Conservation (phyloP, 108 stramenopile genomes). For the Cyclostephanos invisitatus region DNA sequence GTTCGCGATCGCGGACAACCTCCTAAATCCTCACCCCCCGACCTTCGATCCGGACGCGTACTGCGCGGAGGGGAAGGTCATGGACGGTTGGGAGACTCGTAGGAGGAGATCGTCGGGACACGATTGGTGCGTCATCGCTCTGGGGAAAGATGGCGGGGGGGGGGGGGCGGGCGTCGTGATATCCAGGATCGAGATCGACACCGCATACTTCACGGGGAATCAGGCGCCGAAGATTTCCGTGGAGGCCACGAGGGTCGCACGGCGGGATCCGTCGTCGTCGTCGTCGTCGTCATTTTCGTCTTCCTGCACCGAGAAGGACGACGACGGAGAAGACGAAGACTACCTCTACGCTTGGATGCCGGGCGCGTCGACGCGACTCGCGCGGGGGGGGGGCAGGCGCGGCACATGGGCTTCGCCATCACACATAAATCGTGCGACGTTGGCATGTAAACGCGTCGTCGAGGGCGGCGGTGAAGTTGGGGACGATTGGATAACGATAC, state of each 20-base stretch:
- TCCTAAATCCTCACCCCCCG: constrained; percentile 64
- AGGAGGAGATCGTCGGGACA: constrained; percentile 80
- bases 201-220: constrained; percentile 94
- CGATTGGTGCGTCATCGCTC: constrained; percentile 89
- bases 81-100: constrained; percentile 95
- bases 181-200: constrained; percentile 75
- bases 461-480: not conserved
- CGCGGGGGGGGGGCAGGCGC: constrained; percentile 61
- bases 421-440: constrained; percentile 52
- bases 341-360: constrained; percentile 56
- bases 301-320: constrained; percentile 10
- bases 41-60: constrained; percentile 78
- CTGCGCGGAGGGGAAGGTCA: constrained; percentile 90
- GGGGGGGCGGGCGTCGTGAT: constrained; percentile 22
- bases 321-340: constrained; percentile 14
- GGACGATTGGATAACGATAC: constrained; percentile 61
- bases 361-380: constrained; percentile 51
- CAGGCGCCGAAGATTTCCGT: constrained; percentile 77
- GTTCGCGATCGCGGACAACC: constrained; percentile 87
- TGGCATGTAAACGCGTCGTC: constrained; percentile 47
- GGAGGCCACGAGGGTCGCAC: constrained; percentile 50
- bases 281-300: not conserved
- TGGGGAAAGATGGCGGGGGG: constrained; percentile 46
- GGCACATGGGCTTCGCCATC: constrained; percentile 65
- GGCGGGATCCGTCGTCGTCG: not conserved